Percentiles rank a stretch among this genome's conserved stretches.
Conservation (phyloP, 192 early-diverging fungal species). For the Coemansia sp. region DNA sequence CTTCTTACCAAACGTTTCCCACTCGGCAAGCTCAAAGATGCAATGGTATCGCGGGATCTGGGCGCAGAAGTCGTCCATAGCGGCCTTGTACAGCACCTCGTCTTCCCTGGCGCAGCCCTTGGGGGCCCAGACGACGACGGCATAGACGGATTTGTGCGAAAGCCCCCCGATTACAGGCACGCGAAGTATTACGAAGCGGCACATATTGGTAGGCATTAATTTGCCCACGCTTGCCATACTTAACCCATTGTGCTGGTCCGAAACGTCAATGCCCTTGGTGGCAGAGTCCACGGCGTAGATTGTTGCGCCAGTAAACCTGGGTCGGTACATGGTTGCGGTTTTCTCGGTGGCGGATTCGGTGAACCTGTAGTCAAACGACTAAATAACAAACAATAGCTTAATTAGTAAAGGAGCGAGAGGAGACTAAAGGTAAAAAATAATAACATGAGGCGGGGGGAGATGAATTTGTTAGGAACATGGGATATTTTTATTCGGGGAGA, state of each 20-base stretch:
- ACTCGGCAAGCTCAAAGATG: slow-evolving; percentile 20
- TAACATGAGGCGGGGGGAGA: too few relatives aligned
- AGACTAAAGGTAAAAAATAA: too few relatives aligned
- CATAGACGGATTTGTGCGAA: background rate
- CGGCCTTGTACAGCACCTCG: slow-evolving; percentile 11
- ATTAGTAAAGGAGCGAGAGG: too few relatives aligned
- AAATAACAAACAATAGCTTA: background rate
- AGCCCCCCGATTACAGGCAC: background rate
- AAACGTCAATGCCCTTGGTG: background rate
- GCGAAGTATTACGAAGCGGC: background rate
- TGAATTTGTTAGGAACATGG: background rate
- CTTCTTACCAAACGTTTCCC: slow-evolving; percentile 18
- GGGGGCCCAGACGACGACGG: slow-evolving; percentile 21
- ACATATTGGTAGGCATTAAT: background rate
- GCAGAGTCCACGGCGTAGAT: slow-evolving; percentile 14
- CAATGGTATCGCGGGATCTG: slow-evolving; percentile 22
- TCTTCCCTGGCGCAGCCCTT: background rate
- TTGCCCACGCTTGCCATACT: background rate
- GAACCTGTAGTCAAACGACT: slow-evolving; percentile 12
- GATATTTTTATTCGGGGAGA: too few relatives aligned
- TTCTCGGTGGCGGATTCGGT: slow-evolving; percentile 14
- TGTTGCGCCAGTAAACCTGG: slow-evolving; percentile 1
- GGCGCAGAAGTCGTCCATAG: background rate
- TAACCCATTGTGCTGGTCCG: background rate
- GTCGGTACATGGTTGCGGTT: slow-evolving; percentile 22